Conservation (phyloP, 73 alveolate genomes). For the Loxodes magnus region DNA sequence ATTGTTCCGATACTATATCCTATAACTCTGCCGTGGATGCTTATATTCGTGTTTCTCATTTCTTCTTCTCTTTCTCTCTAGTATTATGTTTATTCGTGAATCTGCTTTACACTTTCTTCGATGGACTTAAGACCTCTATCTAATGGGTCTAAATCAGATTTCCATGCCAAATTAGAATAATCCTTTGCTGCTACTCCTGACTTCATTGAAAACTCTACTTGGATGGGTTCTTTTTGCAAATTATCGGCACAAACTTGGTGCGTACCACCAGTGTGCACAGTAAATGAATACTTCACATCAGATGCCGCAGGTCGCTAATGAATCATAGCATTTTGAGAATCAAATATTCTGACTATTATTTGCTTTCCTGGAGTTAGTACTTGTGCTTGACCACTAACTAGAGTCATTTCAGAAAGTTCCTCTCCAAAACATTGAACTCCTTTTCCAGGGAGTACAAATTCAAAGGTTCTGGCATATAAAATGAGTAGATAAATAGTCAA, state of each 20-base stretch:
- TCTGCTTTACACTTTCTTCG: constrained; percentile 2
- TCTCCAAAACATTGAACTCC: background rate
- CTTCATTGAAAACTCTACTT: background rate
- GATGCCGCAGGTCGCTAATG: background rate
- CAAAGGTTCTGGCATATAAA: no score
- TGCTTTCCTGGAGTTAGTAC: background rate
- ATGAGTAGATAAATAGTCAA: no score
- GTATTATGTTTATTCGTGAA: background rate
- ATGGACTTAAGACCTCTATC: background rate
- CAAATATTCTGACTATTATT: no score
- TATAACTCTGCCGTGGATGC: constrained; percentile 6
- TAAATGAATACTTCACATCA: background rate
- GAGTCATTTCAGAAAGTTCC: background rate
- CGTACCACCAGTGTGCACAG: constrained; percentile 2
- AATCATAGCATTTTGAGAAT: background rate
- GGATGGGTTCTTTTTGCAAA: background rate
- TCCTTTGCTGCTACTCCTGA: constrained; percentile 12
- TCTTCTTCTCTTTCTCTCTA: constrained; percentile 10
- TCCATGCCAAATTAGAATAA: constrained; percentile 1
- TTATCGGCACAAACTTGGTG: background rate
- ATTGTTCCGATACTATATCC: constrained; percentile 2
- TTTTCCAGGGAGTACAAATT: background rate
- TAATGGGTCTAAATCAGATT: background rate
- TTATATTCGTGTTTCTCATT: constrained; percentile 11
- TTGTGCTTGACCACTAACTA: background rate